Evolutionary conservation across 495 filamentous ascomycete species (phyloP), one percentile per base, ranked within the genome.

Genomic region (Aspergillus egyptiacus): DNA sequence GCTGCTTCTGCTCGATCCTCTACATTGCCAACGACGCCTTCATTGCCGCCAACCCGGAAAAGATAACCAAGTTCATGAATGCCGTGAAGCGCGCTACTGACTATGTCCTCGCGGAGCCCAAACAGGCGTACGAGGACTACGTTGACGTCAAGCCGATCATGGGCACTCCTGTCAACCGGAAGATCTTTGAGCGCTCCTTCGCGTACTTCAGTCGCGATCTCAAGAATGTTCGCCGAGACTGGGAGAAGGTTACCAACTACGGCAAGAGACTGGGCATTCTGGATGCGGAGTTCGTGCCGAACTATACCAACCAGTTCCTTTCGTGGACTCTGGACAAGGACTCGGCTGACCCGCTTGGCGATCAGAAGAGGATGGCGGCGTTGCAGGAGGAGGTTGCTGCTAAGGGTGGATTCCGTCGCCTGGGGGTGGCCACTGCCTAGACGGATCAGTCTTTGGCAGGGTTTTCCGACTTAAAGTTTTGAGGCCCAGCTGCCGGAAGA

Each of bases 1-100:
- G 83, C 76, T 86, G 82, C 71, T 85, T 85, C 75, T 84, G 81
- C 69, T 80, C 79, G 1, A 84, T 85, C 60, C 71, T 86, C 33
- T 86, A 86, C 72, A 86, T 86, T 44, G 78, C 71, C 55, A 82
- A 85, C 60, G 80, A 85, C 60, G 57, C 59, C 33, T 86, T 86
- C 72, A 62, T 85, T 33, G 65, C 73, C 20, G 67, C 74, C 43
- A 80, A 84, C 64, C 70, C 72, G 0, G 80, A 80, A 27, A 74
- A 82, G 51, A 68, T 83, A 1, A 48, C 61, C 20, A 75, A 74
- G 33, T 80, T 82, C 66, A 77, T 85, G 73, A 69, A 73, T 13
- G 81, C 79, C 50, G 75, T 83, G 56, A 84, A 86, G 66, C 76
- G 74, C 25, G 74, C 76, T 7, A 86, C 83, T 0, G 82, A 86